Percentiles rank a stretch among this genome's conserved stretches.
phyloP scores from a whole-genome alignment of 2,329 filamentous ascomycete species.

The Hypoxylon rubiginosum region DNA sequence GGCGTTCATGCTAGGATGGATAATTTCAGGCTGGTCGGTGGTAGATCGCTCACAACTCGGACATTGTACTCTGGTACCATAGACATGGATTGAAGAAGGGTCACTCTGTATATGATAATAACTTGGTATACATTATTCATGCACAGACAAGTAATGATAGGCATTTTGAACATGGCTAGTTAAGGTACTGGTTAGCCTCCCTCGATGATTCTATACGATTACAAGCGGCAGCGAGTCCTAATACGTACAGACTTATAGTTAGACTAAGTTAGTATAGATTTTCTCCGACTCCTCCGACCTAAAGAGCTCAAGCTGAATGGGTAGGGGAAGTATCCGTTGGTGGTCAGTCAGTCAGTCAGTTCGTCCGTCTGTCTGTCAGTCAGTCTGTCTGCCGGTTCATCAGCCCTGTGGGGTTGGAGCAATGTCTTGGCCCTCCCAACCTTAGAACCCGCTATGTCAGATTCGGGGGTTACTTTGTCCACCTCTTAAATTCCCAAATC shows the following conservation, averaged over 20 bases:
- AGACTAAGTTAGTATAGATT: not conserved
- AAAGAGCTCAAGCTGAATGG: too few relatives aligned
- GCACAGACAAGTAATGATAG: not conserved
- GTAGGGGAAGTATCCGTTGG: not conserved
- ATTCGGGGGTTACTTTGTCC: slow-evolving; percentile 35
- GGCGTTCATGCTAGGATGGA: slow-evolving; percentile 44
- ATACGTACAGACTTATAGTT: not conserved
- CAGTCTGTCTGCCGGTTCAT: not conserved
- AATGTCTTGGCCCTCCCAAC: slow-evolving; percentile 14
- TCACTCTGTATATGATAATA: slow-evolving; percentile 37
- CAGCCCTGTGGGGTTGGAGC: slow-evolving; percentile 23
- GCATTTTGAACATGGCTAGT: not conserved
- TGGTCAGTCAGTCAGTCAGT: not conserved
- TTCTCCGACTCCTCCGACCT: not conserved
- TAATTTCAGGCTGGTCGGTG: not conserved
- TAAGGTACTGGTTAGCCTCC: not conserved
- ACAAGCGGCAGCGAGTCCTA: too few relatives aligned
- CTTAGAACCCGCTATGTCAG: not conserved
- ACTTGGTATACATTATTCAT: not conserved
- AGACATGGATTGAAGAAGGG: slow-evolving; percentile 19
- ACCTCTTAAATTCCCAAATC: slow-evolving; percentile 36
- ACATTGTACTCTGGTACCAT: slow-evolving; percentile 27
- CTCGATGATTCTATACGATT: too few relatives aligned
- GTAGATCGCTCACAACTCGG: slow-evolving; percentile 21
- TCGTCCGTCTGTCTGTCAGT: not conserved